Evolutionary conservation across 805 yeast species (phyloP).

Genomic region (Yamadazyma paraphyllophila): DNA sequence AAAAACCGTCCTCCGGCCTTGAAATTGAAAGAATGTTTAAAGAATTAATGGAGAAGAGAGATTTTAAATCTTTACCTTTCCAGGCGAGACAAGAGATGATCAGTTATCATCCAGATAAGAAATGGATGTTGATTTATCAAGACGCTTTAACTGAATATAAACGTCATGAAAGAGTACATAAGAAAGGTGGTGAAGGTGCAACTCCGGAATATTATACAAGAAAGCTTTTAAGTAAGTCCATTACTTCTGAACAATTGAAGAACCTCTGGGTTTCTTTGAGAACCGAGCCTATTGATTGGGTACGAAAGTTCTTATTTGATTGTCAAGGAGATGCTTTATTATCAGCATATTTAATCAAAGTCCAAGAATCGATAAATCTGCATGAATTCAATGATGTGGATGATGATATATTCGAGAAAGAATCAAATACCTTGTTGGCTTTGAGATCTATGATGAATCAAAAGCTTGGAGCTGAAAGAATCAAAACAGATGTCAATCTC

Average conservation of each 20-base stretch:
- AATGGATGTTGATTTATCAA: slow-evolving; percentile 89
- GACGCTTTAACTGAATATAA: slow-evolving; percentile 77
- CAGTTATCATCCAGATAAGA: slow-evolving; percentile 70
- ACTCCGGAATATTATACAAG: slow-evolving; percentile 79
- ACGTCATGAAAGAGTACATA: slow-evolving; percentile 35
- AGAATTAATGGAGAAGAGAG: slow-evolving; percentile 80
- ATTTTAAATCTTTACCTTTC: slow-evolving; percentile 66
- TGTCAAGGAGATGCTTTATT: slow-evolving; percentile 81
- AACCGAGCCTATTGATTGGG: slow-evolving; percentile 86
- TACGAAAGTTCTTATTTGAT: slow-evolving; percentile 62
- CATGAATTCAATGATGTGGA: slow-evolving; percentile 37
- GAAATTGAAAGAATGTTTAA: slow-evolving; percentile 74
- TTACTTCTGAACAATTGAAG: slow-evolving; percentile 68
- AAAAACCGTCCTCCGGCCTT: slow-evolving; percentile 62
- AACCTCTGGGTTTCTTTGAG: slow-evolving; percentile 88
- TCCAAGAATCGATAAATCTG: slow-evolving; percentile 48
- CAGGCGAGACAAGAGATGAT: slow-evolving; percentile 76
- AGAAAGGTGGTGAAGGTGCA: slow-evolving; percentile 26
- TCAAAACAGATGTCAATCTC: slow-evolving; percentile 41
- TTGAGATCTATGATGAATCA: slow-evolving; percentile 70
- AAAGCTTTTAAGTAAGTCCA: slow-evolving; percentile 64
- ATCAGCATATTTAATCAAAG: slow-evolving; percentile 49
- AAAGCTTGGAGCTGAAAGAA: slow-evolving; percentile 59
- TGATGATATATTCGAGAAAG: slow-evolving; percentile 62
- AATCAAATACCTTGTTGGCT: slow-evolving; percentile 73